Evolutionary conservation across 2,329 filamentous ascomycete genomes (phyloP), one percentile per base, ranked within the genome.

Genomic region (Juglanconis sp.): DNA sequence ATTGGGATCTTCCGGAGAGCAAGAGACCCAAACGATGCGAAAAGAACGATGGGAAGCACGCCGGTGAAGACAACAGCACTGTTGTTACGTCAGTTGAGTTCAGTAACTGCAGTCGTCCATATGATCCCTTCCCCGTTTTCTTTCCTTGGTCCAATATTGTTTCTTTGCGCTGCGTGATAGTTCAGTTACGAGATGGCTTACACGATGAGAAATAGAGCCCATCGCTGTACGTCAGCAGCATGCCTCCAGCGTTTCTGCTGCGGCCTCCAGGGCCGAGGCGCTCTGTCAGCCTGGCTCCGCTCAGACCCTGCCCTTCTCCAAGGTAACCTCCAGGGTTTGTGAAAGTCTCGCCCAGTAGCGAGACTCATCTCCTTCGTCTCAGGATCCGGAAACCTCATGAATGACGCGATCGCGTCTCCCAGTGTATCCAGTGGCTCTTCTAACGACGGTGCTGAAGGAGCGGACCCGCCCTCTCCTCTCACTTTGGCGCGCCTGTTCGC

Each of bases 351-450:
- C n/a, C 17, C 49, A 15, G 44, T 55, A 15, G 51, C 44, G 6
- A 49, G 52, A 17, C 57, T 42, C 30, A 51, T 17, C 4, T 17
- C 31, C 9, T 44, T n/a, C 6, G 44, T 50, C 1, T 32, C 34
- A 2, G 9, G 36, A 9, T 40, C 52, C 2, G 57, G 51, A 6
- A 50, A 5, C 13, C 30, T 49, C 51, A 59, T 55, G 31, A 59
- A 59, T 3, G 57, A 55, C 1, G 57, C 51, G 11, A 59, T 50
- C 8, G 51, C 36, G 15, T 59, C 51, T 10, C 57, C 57, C 7
- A 72, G 62, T 1, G 70, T 73, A 40, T 65, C 68, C 1, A 69
- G 47, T 2, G 34, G 3, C 51, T 54, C 15, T 44, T 6, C 10
- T 44, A n/a, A n/a, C 15, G 11, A 44, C 15, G 40, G 24, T 2